Evolutionary conservation across 1,284 basidiomycete genomes (phyloP), one percentile per base, ranked within the genome.

Genomic region (Pterula multifida): DNA sequence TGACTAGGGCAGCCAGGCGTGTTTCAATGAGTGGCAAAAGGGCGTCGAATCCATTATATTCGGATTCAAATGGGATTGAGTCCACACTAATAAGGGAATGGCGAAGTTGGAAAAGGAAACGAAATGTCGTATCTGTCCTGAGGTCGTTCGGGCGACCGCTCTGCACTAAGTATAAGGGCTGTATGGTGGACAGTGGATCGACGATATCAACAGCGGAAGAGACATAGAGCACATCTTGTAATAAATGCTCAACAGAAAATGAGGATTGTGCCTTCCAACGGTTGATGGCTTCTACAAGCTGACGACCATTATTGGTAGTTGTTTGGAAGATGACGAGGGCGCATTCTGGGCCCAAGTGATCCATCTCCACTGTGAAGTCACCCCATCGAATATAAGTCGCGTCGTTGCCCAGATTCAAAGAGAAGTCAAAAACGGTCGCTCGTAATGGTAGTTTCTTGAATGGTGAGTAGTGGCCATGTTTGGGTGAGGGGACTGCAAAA

Each of bases 91-190:
- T 70, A 28, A 82, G 63, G 58, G 75, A 73, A 55, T 75, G 71
- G 11, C 87, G 81, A 28, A 89, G 69, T 58, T 88, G 79, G 53
- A 84, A 79, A 23, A 90, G 64, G 50, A 89, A 78, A 54, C 79
- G 81, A 67, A 87, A 86, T 2, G 70, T 68, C 1, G 71, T 64
- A 55, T 85, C 78, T 22, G 73, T 75, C 24, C 88, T 81, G 42
- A 89, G 60, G 36, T 69, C 61, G 48, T 79, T 74, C 2, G 86
- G 84, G 11, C 71, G 65, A 2, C 85, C 87, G 48, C 69, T 72
- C 60, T 88, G 87, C 24, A 90, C 75, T 36, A 90, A 71, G 59
- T 81, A 88, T 1, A 86, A 87, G 2, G 86, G 85, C 48, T 86
- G 87, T 44, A 79, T 86, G 42, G 81, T 79, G 21, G 87, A 88